Conservation (phyloP, 1,139 yeast genomes). For the Eremothecium sinecaudum region DNA sequence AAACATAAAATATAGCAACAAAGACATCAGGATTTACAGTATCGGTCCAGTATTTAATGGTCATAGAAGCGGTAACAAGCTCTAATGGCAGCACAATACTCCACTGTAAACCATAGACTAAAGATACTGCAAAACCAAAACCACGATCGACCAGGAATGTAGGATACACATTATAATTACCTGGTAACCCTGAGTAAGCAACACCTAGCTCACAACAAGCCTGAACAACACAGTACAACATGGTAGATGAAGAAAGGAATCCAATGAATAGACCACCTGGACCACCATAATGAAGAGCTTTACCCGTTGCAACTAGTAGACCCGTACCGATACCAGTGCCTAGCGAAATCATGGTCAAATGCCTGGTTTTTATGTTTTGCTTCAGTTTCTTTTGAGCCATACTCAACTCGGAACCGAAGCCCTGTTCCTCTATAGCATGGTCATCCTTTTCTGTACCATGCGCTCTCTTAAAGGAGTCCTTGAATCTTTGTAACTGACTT, state of each 20-base stretch:
- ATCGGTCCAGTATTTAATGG: constrained; percentile 56
- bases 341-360: constrained; percentile 59
- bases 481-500: constrained; percentile 26
- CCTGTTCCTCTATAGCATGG: not conserved
- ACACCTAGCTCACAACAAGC: constrained; percentile 78
- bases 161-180: constrained; percentile 64
- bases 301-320: constrained; percentile 62
- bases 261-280: constrained; percentile 68
- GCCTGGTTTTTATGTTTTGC: constrained; percentile 42
- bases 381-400: constrained; percentile 28
- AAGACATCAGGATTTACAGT: constrained; percentile 54
- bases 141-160: constrained; percentile 60
- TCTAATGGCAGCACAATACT: constrained; percentile 66
- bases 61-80: constrained; percentile 64
- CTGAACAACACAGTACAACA: constrained; percentile 64
- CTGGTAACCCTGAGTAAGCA: constrained; percentile 60
- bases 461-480: constrained; percentile 33
- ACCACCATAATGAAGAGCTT: constrained; percentile 57
- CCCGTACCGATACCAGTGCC: constrained; percentile 84
- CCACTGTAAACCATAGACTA: constrained; percentile 79
- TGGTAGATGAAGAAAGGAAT: constrained; percentile 52
- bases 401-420: not conserved
- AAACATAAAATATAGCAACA: constrained; percentile 48
- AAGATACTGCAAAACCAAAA: constrained; percentile 72
- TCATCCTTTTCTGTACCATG: not conserved